Evolutionary conservation across 257 asterid species (phyloP), one percentile per base, ranked within the genome.

Genomic region (Linderniella brevidens): DNA sequence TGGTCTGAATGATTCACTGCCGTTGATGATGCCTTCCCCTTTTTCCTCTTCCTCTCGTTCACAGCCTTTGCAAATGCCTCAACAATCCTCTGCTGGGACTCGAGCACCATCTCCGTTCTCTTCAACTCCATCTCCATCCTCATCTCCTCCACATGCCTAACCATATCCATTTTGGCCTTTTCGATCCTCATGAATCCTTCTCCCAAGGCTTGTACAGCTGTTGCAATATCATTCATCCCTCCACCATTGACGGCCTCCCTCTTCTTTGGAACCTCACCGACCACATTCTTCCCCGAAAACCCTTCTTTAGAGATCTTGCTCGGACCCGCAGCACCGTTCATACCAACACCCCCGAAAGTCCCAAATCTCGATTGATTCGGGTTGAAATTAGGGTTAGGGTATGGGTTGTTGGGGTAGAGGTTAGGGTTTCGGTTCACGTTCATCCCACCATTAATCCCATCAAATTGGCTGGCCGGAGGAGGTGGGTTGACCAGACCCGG

Each of bases 101-200:
- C 94, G 1, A 90, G 77, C 36, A 90, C 75, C 94, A 85, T 85
- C 68, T 85, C 92, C 0, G 99, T 81, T 62, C 87, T 79, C 78
- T 85, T 90, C 86, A 85, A 69, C 70, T 90, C 99, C 99, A 81
- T 79, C 59, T 90, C 94, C 99, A 85, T 81, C 53, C 93, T 56
- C 92, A 72, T 78, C 65, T 76, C 72, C 71, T 88, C 98, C 35
- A 81, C 64, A 57, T 85, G 84, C 58, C 80, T 64, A 17, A 77
- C 85, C 74, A 79, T 73, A 32, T 90, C 99, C 96, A 90, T 90
- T 65, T 90, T 90, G 67, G 68, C 80, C 63, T 75, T 85, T 94
- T 90, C 99, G 62, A 73, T 71, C 59, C 82, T 71, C 77, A 81
- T 74, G 59, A 85, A 79, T 58, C 96, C 94, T 20, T 90, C 99